Conservation (phyloP, 2,329 filamentous ascomycete genomes). For the Colletotrichum abscissum region DNA sequence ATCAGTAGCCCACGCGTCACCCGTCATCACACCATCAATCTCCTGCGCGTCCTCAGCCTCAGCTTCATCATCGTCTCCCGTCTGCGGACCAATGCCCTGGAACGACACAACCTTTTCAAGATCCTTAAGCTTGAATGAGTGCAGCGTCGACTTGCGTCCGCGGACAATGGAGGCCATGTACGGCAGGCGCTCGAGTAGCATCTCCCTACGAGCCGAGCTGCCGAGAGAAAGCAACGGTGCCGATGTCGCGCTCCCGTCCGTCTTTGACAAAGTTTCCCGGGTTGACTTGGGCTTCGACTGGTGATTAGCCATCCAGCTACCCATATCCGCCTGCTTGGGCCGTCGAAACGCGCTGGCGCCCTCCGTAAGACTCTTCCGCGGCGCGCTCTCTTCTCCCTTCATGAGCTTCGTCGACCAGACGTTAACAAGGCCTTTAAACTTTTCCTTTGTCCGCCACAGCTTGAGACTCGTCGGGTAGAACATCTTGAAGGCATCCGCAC, state of each 20-base stretch:
- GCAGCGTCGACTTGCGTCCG: constrained; percentile 49
- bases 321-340: constrained; percentile 44
- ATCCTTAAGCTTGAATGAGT: constrained; percentile 59
- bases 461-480: constrained; percentile 89
- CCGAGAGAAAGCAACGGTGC: constrained; percentile 68
- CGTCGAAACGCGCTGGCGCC: constrained; percentile 62
- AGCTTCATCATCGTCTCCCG: constrained; percentile 56
- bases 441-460: constrained; percentile 85
- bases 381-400: constrained; percentile 59
- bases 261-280: constrained; percentile 14
- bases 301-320: constrained; percentile 41
- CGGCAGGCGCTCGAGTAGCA: constrained; percentile 87
- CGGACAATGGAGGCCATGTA: constrained; percentile 80
- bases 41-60: constrained; percentile 59
- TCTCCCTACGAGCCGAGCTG: constrained; percentile 75
- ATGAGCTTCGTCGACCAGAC: constrained; percentile 73
- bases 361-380: constrained; percentile 53
- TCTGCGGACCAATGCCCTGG: constrained; percentile 62
- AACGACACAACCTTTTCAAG: constrained; percentile 78
- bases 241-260: constrained; percentile 43
- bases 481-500: constrained; percentile 82
- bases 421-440: constrained; percentile 80
- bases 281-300: constrained; percentile 30
- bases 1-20: constrained; percentile 71
- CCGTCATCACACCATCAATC: constrained; percentile 41